Evolutionary conservation across 2,329 filamentous ascomycete species (phyloP).

Genomic region (Parascedosporium putredinis): DNA sequence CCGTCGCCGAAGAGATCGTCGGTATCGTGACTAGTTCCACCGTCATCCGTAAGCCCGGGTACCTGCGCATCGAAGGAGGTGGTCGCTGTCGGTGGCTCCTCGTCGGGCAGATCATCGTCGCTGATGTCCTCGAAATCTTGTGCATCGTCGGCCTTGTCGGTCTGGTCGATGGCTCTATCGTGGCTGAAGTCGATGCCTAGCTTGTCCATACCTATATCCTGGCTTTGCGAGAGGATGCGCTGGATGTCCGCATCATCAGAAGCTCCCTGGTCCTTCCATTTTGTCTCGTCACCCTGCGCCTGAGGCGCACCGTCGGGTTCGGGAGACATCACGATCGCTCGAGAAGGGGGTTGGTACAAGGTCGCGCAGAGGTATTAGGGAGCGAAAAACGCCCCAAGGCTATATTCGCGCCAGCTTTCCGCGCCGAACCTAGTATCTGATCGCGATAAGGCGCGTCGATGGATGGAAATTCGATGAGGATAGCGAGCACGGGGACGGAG

Average conservation of each 20-base stretch:
- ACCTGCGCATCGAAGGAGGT: constrained; percentile 29
- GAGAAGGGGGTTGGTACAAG: background rate
- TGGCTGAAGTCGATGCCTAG: constrained; percentile 26
- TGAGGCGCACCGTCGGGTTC: background rate
- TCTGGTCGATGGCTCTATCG: constrained; percentile 44
- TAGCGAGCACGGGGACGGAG: background rate
- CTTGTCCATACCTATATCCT: constrained; percentile 26
- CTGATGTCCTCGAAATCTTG: constrained; percentile 85
- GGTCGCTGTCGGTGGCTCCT: constrained; percentile 45
- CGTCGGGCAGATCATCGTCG: constrained; percentile 82
- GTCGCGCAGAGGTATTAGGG: background rate
- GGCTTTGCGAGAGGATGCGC: constrained; percentile 30
- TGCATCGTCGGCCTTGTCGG: constrained; percentile 84
- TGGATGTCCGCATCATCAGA: constrained; percentile 39
- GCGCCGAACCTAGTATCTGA: background rate
- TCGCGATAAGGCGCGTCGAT: background rate
- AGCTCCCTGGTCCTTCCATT: constrained; percentile 26
- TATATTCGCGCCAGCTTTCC: background rate
- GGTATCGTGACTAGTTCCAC: constrained; percentile 46
- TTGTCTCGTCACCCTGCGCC: background rate
- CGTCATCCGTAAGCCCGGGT: constrained; percentile 49
- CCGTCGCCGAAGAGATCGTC: constrained; percentile 63
- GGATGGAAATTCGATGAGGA: background rate
- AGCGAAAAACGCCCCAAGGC: constrained; percentile 2
- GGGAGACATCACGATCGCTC: constrained; percentile 3